Base-by-base conservation (phyloP, 495 filamentous ascomycete species). In the Wilcoxina mikolae region DNA sequence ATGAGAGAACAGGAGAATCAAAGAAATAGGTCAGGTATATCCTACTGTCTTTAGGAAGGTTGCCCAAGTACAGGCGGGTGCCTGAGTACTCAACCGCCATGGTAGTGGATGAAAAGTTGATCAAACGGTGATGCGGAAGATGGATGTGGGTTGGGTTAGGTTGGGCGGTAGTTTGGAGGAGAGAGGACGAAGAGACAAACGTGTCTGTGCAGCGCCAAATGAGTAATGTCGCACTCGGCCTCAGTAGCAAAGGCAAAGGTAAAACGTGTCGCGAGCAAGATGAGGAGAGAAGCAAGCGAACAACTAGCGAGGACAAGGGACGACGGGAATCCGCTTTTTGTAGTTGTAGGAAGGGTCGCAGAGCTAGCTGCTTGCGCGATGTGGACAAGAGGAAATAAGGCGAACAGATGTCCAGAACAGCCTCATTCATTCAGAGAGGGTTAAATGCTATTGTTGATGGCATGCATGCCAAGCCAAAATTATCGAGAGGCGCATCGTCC, bases 1-100 rank as follows among this genome's bases (percentile, higher is more conserved):
- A 53, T 31, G 52, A 65, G 47, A 44, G 48, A 49, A 39, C 29
- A 29, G 53, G 58, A 60, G 55, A 65, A 66, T 57, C 60, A 62
- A 65, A 53, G 64, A 64, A 61, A 58, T 63, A 60, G 64, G 68
- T 65, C 73, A 39, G 49, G 22, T 12, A n/a, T 52, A 2, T 17
- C 88, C 75, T 82, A 95, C 90, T 91, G 70, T 84, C 85, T 71
- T 88, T 87, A 67, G 93, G 91, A 68, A 98, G 81, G 71, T 96
- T 96, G 68, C 91, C 91, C 69, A 96, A 76, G 76, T 96, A 96
- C 48, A 95, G 84, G 72, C 91, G 78, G 64, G 91, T 95, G 50
- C 83, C 80, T 51, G 87, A 94, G 47, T 94, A 90, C 72, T 93
- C 80, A 48, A 49, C 54, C 56, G 53, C 55, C 58, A 53, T 53